Conservation (phyloP, 2,329 filamentous ascomycete genomes). For the Apiospora pterosperma region DNA sequence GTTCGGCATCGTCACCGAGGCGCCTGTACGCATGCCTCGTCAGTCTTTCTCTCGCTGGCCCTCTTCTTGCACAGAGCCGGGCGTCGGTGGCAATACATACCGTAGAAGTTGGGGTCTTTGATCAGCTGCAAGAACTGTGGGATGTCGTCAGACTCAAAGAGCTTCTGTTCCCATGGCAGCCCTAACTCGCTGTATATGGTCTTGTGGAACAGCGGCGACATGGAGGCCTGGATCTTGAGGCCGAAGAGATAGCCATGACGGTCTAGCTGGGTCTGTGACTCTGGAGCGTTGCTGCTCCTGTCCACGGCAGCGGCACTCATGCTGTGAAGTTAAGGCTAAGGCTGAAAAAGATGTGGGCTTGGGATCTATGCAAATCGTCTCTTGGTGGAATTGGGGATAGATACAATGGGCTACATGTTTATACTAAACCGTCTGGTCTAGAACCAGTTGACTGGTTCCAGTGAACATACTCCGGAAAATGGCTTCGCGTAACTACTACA, state of each 20-base stretch:
- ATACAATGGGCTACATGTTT: not conserved
- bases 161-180: slow-evolving; percentile 48
- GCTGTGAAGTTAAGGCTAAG: not conserved
- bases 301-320: not conserved
- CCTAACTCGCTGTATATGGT: slow-evolving; percentile 49
- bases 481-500: not conserved
- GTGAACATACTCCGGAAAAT: not conserved
- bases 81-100: slow-evolving; percentile 30
- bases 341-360: not conserved
- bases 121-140: slow-evolving; percentile 47
- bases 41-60: too few species aligned
- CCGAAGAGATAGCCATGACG: slow-evolving; percentile 55
- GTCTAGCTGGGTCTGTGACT: slow-evolving; percentile 25
- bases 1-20: slow-evolving; percentile 79
- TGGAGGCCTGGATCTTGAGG: slow-evolving; percentile 51
- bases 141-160: slow-evolving; percentile 51
- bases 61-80: not conserved
- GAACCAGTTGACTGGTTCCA: too few species aligned
- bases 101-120: slow-evolving; percentile 58
- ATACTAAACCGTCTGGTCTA: not conserved
- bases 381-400: not conserved
- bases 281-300: not conserved
- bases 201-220: slow-evolving; percentile 53
- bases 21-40: slow-evolving; percentile 39
- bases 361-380: not conserved